A percentile compares a stretch with the other conserved stretches of the same genome.
These are phyloP conservation scores for Phytophthora fragariae DNA, from an alignment of 352 stramenopile species.

Conservation along the genomic window DNA sequence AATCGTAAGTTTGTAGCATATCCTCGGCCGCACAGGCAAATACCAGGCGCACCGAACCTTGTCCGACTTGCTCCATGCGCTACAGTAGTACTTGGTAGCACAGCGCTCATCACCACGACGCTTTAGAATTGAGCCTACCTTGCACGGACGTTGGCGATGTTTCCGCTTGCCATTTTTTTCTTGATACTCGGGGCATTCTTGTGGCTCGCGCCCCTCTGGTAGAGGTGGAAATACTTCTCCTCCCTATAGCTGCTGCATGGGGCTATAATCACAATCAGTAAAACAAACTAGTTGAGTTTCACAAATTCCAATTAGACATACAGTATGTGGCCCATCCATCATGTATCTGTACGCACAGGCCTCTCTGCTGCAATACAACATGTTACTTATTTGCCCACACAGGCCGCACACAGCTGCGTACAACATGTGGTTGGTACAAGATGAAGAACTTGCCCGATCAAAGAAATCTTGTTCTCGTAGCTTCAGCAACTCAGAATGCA, in stretches of 20 bases:
- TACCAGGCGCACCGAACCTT: no score
- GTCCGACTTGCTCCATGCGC: slow-evolving; percentile 6
- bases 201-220: not conserved
- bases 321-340: no score
- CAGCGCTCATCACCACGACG: not conserved
- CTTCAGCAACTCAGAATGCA: slow-evolving; percentile 22
- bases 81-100: slow-evolving; percentile 7
- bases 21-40: no score
- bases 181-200: slow-evolving; percentile 7
- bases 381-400: no score
- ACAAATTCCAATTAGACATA: no score
- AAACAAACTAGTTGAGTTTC: no score
- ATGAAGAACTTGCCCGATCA: slow-evolving; percentile 3
- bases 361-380: no score
- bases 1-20: not conserved
- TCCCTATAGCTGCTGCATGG: no score
- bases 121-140: not conserved
- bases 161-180: not conserved
- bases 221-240: not conserved
- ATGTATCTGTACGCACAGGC: not conserved
- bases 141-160: not conserved
- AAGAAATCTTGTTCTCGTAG: not conserved
- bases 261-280: no score
- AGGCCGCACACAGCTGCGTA: not conserved
- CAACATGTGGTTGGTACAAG: slow-evolving; percentile 6